A percentile compares a stretch with the other conserved stretches of the same genome.
phyloP scores from a whole-genome alignment of 2,329 filamentous ascomycete species.

The Aspergillus amoenus region DNA sequence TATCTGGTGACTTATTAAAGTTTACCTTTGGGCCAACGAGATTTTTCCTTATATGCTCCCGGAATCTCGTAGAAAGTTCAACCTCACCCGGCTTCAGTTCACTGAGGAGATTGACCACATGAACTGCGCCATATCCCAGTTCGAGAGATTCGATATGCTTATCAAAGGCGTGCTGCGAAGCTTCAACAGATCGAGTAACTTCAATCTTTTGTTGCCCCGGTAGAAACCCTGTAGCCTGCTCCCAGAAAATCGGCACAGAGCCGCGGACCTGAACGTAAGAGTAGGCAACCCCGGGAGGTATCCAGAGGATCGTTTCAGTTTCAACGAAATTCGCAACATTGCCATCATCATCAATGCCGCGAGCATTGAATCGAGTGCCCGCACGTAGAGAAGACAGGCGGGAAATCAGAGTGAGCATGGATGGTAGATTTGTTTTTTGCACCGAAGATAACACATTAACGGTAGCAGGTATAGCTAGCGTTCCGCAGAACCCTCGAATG shows the following conservation, averaged over 20 bases:
- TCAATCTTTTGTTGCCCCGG: slow-evolving; percentile 94
- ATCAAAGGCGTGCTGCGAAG: slow-evolving; percentile 90
- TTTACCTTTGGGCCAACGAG: slow-evolving; percentile 62
- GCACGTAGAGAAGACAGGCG: slow-evolving; percentile 86
- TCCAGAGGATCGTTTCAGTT: slow-evolving; percentile 90
- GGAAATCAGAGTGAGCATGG: slow-evolving; percentile 84
- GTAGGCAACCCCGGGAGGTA: slow-evolving; percentile 73
- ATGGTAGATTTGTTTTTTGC: slow-evolving; percentile 70
- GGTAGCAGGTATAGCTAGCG: slow-evolving; percentile 77
- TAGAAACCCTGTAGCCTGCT: slow-evolving; percentile 82
- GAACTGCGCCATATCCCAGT: slow-evolving; percentile 81
- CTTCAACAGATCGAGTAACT: slow-evolving; percentile 82
- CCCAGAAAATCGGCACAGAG: slow-evolving; percentile 96
- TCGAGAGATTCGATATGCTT: slow-evolving; percentile 91
- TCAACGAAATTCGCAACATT: slow-evolving; percentile 99
- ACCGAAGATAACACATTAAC: slow-evolving; percentile 67
- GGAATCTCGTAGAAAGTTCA: slow-evolving; percentile 78
- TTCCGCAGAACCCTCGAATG: slow-evolving; percentile 88
- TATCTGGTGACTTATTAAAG: slow-evolving; percentile 58
- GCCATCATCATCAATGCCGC: slow-evolving; percentile 95
- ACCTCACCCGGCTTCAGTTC: slow-evolving; percentile 82
- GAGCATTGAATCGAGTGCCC: slow-evolving; percentile 93
- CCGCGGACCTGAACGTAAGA: slow-evolving; percentile 92
- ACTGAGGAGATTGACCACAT: slow-evolving; percentile 92
- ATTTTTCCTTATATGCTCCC: slow-evolving; percentile 72